Conservation (phyloP, 2,329 filamentous ascomycete genomes). For the Sclerotinia trifoliorum region DNA sequence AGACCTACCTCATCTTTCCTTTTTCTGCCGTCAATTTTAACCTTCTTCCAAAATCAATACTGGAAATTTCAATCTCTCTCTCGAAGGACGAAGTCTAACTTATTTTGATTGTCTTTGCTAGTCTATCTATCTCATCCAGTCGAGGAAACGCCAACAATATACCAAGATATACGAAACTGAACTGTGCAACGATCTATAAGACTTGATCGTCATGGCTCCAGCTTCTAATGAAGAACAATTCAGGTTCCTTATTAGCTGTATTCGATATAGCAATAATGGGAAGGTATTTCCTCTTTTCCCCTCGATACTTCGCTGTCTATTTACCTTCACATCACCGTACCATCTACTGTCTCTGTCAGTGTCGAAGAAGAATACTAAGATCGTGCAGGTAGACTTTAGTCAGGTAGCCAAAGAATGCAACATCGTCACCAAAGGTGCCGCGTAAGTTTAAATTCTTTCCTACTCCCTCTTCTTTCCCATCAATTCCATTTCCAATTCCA, state of each 20-base stretch:
- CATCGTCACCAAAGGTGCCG: constrained; percentile 65
- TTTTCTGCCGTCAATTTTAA: neutral
- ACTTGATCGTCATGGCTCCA: constrained; percentile 47
- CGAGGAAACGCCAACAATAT: neutral
- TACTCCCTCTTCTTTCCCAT: neutral
- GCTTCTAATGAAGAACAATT: constrained; percentile 56
- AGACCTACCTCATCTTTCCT: constrained; percentile 14
- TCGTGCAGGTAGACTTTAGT: constrained; percentile 59
- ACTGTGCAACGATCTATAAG: neutral
- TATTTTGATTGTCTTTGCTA: neutral
- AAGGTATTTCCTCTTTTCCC: constrained; percentile 47
- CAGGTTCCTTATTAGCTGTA: constrained; percentile 65
- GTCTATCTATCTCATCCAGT: neutral
- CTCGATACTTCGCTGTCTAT: neutral
- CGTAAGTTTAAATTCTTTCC: constrained; percentile 53
- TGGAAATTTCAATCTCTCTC: neutral
- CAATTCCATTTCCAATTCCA: neutral
- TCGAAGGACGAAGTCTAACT: neutral
- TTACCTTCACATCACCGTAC: neutral
- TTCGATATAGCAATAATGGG: constrained; percentile 58
- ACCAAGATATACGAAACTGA: neutral
- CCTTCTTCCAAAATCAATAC: neutral
- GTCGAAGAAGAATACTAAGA: neutral
- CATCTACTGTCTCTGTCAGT: too few relatives aligned
- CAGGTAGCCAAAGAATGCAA: constrained; percentile 62